phyloP scores from a whole-genome alignment of 1,284 basidiomycete genomes.

The Naganishia cerealis region DNA sequence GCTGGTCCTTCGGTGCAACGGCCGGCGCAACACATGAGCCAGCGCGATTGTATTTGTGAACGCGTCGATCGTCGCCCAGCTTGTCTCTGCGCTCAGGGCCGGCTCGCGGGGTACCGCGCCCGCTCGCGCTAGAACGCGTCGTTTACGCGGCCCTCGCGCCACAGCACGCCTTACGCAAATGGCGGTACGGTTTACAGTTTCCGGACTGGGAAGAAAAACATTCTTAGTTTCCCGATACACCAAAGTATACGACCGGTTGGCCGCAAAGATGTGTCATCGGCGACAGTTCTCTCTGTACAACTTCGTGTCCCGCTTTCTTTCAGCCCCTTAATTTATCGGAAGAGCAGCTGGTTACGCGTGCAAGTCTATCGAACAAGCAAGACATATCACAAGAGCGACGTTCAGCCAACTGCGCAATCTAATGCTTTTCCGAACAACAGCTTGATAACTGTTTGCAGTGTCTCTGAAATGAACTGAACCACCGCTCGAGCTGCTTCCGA shows the following conservation, averaged over 20 bases:
- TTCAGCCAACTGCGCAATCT: not conserved
- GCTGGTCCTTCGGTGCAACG: not conserved
- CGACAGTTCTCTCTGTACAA: not conserved
- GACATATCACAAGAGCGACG: not conserved
- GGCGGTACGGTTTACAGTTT: conserved; percentile 1
- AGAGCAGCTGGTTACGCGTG: not conserved
- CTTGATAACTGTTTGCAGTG: conserved; percentile 6
- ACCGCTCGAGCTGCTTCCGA: not conserved
- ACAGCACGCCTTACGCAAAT: conserved; percentile 3
- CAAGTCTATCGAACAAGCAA: not conserved
- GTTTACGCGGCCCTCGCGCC: not conserved
- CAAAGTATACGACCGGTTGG: not conserved
- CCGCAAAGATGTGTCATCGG: conserved; percentile 10
- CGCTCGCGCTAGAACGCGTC: not conserved
- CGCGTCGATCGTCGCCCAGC: not conserved
- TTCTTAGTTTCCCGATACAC: conserved; percentile 15
- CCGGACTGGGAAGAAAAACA: conserved; percentile 29
- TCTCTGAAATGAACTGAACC: conserved; percentile 21
- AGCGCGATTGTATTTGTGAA: not conserved
- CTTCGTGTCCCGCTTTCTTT: not conserved
- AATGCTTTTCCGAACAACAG: conserved; percentile 24
- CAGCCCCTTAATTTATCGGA: not conserved
- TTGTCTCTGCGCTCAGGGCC: conserved; percentile 3
- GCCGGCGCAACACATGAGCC: not conserved
- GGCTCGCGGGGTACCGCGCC: not conserved